A percentile compares a stretch with the other conserved stretches of the same genome.
Evolutionary conservation across 768 basidiomycete species (phyloP).

Genomic region (Podaxis sp.): DNA sequence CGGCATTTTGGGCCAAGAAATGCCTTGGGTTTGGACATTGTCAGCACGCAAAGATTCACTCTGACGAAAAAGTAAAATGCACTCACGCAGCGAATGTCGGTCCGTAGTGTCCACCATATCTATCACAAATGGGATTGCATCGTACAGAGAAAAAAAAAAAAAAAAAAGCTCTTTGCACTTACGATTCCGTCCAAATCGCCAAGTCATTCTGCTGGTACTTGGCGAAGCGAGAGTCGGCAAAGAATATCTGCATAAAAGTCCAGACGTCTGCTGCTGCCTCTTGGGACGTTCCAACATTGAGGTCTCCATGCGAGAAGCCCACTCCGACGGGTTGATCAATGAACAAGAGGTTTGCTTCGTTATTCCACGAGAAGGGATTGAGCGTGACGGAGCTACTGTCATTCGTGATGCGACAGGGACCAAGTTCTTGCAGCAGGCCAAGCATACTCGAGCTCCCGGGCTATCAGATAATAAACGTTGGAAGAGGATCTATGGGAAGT

Average conservation of each 20-base stretch:
- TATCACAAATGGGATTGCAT: slow-evolving; percentile 23
- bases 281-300: slow-evolving; percentile 45
- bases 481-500: background rate
- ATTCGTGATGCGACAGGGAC: slow-evolving; percentile 66
- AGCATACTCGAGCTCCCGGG: slow-evolving; percentile 56
- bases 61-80: background rate
- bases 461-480: slow-evolving; percentile 18
- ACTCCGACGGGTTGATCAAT: slow-evolving; percentile 63
- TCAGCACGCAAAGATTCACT: background rate
- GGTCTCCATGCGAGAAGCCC: slow-evolving; percentile 56
- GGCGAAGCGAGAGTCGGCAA: slow-evolving; percentile 49
- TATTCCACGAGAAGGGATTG: slow-evolving; percentile 60
- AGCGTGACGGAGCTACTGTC: slow-evolving; percentile 42
- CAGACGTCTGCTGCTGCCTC: slow-evolving; percentile 55
- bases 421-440: slow-evolving; percentile 70
- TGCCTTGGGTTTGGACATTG: slow-evolving; percentile 24
- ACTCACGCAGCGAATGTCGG: slow-evolving; percentile 57
- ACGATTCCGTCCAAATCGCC: slow-evolving; percentile 65
- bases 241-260: slow-evolving; percentile 61
- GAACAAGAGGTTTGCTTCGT: slow-evolving; percentile 51
- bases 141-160: too few species aligned
- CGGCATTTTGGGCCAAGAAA: slow-evolving; percentile 56
- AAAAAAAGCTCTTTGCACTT: slow-evolving; percentile 11
- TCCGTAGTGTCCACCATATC: slow-evolving; percentile 70
- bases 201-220: slow-evolving; percentile 40